Base-by-base conservation (phyloP, 1,139 yeast species). In the Sporopachydermia cereana region DNA sequence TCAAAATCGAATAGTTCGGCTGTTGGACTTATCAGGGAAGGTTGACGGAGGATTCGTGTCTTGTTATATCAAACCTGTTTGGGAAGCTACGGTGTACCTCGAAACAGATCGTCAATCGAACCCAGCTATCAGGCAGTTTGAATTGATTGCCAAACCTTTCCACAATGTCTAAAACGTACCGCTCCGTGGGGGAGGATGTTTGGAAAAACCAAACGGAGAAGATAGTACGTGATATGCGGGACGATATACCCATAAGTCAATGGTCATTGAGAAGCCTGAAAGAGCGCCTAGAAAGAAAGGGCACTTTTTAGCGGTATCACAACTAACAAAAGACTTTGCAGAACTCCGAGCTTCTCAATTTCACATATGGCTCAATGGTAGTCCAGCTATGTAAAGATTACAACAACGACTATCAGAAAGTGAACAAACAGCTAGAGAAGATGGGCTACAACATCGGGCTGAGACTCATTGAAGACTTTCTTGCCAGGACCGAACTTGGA, bases 391-490 rank as follows among this genome's bases (percentile, higher is more conserved):
- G 96, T 58, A 77, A 80, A 49, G 98, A 91, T 58, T 80, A 76
- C 60, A 74, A 79, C 48, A 74, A 78, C 52, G 84, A 89, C 61
- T 89, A 85, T 60, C 61, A 60, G 12, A 79, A 79, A 55, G 96
- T 93, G 46, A 91, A 93, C 61, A 70, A 70, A 46, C 94, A 89
- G 59, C 68, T 93, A 44, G 95, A 81, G 55, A 76, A 77, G 52
- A 91, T 93, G 97, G 99, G 99, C 1, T 85, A 86, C 61, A 88
- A 85, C 60, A 93, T 93, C 44, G 99, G 99, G 1, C 68, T 86
- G 45, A 68, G 99, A 51, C 65, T 93, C 50, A 84, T 93, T 47
- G 99, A 91, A 57, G 99, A 91, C 60, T 88, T 89, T 57, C 67
- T 91, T 41, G 95, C 96, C 39, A 79, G 84, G 55, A 79, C 95